Base-by-base conservation (phyloP, 2,329 filamentous ascomycete genomes). In the Trichoderma gracile region DNA sequence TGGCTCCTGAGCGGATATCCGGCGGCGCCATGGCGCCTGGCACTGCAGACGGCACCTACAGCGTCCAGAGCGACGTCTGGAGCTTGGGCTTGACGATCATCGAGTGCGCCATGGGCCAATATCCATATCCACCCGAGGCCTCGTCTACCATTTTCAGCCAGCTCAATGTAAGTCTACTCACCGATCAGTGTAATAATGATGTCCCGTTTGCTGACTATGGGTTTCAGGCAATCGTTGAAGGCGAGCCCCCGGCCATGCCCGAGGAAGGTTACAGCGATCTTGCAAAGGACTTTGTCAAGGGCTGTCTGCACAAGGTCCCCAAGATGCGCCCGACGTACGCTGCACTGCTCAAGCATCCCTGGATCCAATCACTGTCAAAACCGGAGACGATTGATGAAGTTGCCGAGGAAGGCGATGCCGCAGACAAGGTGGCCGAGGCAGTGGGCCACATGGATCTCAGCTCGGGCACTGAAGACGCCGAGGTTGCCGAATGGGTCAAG, bases 111-210 rank as follows among this genome's bases (percentile, higher is more conserved):
- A 87, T 96, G 82, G 95, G 95, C 52, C 86, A 89, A 71, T 99
- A 99, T 76, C 95, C 95, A 1, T 99, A 99, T 72, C 94, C 95
- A 5, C 94, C 95, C 0, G 95, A 99, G 76, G 95, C 96, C 1
- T 98, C 96, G 69, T 95, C 94, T 75, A 98, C 97, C 73, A 99
- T 99, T 70, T 98, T 99, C 81, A 96, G 92, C 72, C 95, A 99
- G 75, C 82, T 99, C 40, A 96, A 90, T 72, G 95, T 98, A 84
- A 88, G 93, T 87, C 45, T 5, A 9, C 27, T 23, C 8, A 21
- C 21, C 7, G 38, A 30, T 17, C 5, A 2, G 19, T 14, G 19
- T 27, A 9, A 10, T 33, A n/a, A 6, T 6, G 56, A 6, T 49
- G 9, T 25, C 45, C 6, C n/a, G 7, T 23, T 25, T 19, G 21